Percentiles rank a stretch among this genome's conserved stretches.
phyloP scores from a whole-genome alignment of 768 basidiomycete genomes.

The Sarcomyxa edulis region DNA sequence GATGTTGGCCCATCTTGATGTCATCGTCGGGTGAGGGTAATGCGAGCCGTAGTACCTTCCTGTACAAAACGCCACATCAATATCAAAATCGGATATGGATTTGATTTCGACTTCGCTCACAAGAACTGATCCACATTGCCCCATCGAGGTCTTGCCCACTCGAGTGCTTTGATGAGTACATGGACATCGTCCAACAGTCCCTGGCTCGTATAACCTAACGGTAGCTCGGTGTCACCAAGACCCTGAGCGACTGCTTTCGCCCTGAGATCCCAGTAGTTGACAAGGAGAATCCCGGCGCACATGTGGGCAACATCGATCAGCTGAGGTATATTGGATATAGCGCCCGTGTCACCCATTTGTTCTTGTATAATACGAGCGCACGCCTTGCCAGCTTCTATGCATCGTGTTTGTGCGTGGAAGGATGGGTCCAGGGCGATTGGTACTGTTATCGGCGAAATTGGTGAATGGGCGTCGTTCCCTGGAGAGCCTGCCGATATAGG shows the following conservation, averaged over 20 bases:
- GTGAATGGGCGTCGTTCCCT: too few relatives aligned
- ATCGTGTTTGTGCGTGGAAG: constrained; percentile 49
- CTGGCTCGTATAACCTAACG: constrained; percentile 25
- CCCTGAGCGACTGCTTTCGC: constrained; percentile 33
- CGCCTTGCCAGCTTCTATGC: constrained; percentile 56
- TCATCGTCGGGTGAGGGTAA: too few relatives aligned
- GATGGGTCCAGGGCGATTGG: too few relatives aligned
- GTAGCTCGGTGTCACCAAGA: constrained; percentile 28
- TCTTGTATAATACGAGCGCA: constrained; percentile 55
- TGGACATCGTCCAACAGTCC: constrained; percentile 30
- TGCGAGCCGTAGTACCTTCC: too few relatives aligned
- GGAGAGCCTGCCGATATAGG: too few relatives aligned
- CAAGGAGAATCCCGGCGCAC: constrained; percentile 47
- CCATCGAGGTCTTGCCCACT: constrained; percentile 29
- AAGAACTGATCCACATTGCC: constrained; percentile 22
- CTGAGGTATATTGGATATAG: constrained; percentile 35
- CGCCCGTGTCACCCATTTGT: constrained; percentile 32
- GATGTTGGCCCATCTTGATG: too few relatives aligned
- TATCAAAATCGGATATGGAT: too few relatives aligned
- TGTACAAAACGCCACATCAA: too few relatives aligned
- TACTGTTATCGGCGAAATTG: too few relatives aligned
- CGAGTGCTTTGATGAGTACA: constrained; percentile 38
- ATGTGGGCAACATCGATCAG: constrained; percentile 43
- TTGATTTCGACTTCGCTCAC: too few relatives aligned
- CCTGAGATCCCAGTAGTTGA: constrained; percentile 56